Percentiles rank a stretch among this genome's conserved stretches.
Conservation (phyloP, 2,329 filamentous ascomycete genomes). For the Clonostachys solani region DNA sequence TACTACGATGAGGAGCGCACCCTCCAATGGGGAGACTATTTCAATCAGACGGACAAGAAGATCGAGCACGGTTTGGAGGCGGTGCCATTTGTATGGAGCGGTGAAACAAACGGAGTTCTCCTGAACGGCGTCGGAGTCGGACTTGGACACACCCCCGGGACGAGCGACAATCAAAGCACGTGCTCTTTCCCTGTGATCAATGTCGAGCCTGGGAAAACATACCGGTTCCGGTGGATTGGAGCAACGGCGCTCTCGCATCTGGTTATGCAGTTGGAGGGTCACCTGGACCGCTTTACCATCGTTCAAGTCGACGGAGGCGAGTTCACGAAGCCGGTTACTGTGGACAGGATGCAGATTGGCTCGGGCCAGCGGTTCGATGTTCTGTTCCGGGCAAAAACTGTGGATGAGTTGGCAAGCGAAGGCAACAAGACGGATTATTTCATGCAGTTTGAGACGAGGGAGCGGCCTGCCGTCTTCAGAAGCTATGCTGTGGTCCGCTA, state of each 20-base stretch:
- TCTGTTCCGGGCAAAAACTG: constrained; percentile 47
- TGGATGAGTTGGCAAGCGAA: constrained; percentile 28
- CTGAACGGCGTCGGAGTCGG: constrained; percentile 8
- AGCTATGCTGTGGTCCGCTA: constrained; percentile 47
- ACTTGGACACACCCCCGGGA: not conserved
- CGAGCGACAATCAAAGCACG: constrained; percentile 6
- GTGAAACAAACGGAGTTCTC: constrained; percentile 40
- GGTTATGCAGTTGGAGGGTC: constrained; percentile 51
- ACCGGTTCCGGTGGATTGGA: constrained; percentile 58
- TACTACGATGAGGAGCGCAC: constrained; percentile 58
- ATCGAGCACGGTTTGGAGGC: constrained; percentile 45
- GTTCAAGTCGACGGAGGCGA: constrained; percentile 56
- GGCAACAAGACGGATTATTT: constrained; percentile 28
- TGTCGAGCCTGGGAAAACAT: constrained; percentile 55
- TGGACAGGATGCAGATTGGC: constrained; percentile 48
- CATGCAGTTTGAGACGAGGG: constrained; percentile 44
- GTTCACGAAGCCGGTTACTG: constrained; percentile 43
- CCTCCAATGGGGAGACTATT: constrained; percentile 53
- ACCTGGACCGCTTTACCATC: constrained; percentile 45
- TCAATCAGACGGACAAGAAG: constrained; percentile 42
- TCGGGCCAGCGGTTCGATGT: constrained; percentile 58
- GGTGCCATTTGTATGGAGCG: constrained; percentile 50
- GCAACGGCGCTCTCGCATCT: constrained; percentile 49
- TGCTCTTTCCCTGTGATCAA: constrained; percentile 48
- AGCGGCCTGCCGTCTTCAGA: constrained; percentile 36